Evolutionary conservation across 345 rosid species (phyloP).

Genomic region (Ricinus communis): DNA sequence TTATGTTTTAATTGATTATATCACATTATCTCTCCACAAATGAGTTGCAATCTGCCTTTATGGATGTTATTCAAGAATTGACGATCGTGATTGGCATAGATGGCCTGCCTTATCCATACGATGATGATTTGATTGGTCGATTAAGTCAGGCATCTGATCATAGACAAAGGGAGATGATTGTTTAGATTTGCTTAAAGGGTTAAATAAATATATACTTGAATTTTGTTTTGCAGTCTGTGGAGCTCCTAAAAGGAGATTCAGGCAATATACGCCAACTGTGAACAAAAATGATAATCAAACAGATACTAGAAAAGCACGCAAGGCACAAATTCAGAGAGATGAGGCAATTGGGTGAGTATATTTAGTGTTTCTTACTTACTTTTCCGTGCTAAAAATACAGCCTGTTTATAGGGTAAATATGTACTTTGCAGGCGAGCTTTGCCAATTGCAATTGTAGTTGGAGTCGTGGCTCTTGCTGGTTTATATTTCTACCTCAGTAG

Average conservation of each 20-base stretch:
- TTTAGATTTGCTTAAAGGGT: too few species aligned
- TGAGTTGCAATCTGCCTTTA: too few species aligned
- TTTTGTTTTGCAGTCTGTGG: conserved; percentile 67
- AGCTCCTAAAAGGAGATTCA: conserved; percentile 92
- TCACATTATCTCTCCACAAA: too few species aligned
- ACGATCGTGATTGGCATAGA: too few species aligned
- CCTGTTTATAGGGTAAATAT: not conserved
- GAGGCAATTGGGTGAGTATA: conserved; percentile 68
- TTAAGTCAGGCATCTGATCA: too few species aligned
- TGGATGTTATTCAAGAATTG: too few species aligned
- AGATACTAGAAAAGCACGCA: conserved; percentile 69
- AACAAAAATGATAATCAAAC: conserved; percentile 56
- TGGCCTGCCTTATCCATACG: too few species aligned
- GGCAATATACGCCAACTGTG: conserved; percentile 60
- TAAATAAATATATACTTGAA: too few species aligned
- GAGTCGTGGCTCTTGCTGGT: conserved; percentile 63
- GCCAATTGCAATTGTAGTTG: conserved; percentile 72
- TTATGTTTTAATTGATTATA: too few species aligned
- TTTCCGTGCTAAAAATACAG: not conserved
- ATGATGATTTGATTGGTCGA: not conserved
- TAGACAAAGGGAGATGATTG: too few species aligned
- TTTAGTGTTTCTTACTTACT: not conserved
- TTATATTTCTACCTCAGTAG: conserved; percentile 75
- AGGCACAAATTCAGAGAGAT: conserved; percentile 66
- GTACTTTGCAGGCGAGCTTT: conserved; percentile 54